Percentiles rank a stretch among this genome's conserved stretches.
phyloP scores from a whole-genome alignment of 139 green algal species.

The Asterochloris sp. region DNA sequence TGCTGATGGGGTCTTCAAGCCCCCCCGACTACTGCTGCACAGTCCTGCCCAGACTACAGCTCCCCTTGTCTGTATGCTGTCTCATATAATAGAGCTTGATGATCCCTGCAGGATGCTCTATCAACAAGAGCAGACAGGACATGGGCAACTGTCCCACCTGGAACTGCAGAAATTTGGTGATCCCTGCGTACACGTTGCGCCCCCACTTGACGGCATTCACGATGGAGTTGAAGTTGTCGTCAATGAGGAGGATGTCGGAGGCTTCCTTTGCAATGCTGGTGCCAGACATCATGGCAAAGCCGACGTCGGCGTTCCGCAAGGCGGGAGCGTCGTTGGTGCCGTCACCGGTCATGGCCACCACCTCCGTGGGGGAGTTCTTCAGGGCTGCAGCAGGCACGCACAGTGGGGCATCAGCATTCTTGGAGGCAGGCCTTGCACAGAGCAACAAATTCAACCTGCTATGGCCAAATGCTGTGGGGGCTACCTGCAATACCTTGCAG shows the following conservation, averaged over 20 bases:
- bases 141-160: background rate
- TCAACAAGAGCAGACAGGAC: too few relatives aligned
- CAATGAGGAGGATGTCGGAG: conserved; percentile 88
- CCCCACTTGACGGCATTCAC: conserved; percentile 84
- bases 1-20: too few relatives aligned
- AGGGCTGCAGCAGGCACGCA: conserved; percentile 16
- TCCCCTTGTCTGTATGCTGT: too few relatives aligned
- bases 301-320: conserved; percentile 77
- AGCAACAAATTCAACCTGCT: background rate
- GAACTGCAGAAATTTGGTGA: conserved; percentile 82
- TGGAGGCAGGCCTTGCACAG: background rate
- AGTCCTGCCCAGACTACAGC: too few relatives aligned
- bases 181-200: conserved; percentile 78
- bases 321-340: conserved; percentile 91
- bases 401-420: background rate
- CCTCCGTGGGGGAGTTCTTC: conserved; percentile 22
- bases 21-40: too few relatives aligned
- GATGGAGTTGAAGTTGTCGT: conserved; percentile 85
- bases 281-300: conserved; percentile 82
- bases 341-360: conserved; percentile 67
- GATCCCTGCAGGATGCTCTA: too few relatives aligned
- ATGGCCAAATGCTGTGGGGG: background rate
- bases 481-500: background rate
- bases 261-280: conserved; percentile 82
- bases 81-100: too few relatives aligned